Percentiles rank a stretch among this genome's conserved stretches.
Conservation (phyloP, 2,329 filamentous ascomycete species). For the Phialocephala sp. region DNA sequence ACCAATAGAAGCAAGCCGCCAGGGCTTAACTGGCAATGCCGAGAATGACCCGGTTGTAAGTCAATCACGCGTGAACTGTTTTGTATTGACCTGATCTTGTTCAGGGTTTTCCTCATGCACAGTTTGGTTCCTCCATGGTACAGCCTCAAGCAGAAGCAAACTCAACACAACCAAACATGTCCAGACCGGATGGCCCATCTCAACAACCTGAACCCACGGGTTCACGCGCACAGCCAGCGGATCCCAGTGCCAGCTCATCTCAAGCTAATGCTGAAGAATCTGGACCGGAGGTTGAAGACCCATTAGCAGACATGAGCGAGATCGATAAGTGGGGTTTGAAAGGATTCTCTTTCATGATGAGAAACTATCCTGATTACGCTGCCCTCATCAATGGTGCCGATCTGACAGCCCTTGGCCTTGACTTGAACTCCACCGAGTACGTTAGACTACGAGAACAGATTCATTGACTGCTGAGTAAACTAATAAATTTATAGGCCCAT, state of each 20-base stretch:
- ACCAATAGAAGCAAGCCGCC: conserved; percentile 33
- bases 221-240: conserved; percentile 32
- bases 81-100: neutral
- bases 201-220: conserved; percentile 29
- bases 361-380: conserved; percentile 68
- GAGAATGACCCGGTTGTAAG: conserved; percentile 21
- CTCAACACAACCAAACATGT: conserved; percentile 34
- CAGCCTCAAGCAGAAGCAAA: conserved; percentile 33
- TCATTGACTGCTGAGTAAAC: neutral
- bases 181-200: conserved; percentile 32
- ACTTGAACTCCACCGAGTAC: conserved; percentile 63
- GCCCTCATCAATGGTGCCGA: conserved; percentile 66
- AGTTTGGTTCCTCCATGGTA: conserved; percentile 33
- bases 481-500: conserved; percentile 45
- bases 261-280: conserved; percentile 37
- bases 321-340: conserved; percentile 70
- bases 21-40: conserved; percentile 32
- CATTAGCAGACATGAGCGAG: conserved; percentile 64
- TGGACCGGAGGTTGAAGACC: conserved; percentile 56
- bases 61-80: conserved; percentile 2
- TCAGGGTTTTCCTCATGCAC: conserved; percentile 37
- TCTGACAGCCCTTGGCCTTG: conserved; percentile 60
- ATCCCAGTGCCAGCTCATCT: conserved; percentile 32
- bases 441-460: conserved; percentile 36
- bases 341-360: conserved; percentile 62